phyloP scores from a whole-genome alignment of 805 yeast genomes.

The Ogataea populi-albae region DNA sequence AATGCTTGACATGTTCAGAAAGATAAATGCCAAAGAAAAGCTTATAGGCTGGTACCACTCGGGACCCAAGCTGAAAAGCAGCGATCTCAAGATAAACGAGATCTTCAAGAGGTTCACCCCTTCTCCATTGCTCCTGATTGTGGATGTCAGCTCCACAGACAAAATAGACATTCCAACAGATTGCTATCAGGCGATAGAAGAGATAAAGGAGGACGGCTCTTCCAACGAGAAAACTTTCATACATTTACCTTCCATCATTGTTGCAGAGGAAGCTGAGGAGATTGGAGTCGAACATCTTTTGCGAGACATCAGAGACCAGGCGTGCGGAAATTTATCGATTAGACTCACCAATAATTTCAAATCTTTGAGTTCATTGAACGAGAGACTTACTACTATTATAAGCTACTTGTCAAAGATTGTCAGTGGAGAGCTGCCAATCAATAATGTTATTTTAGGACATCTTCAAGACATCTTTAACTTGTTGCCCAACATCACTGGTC shows the following conservation, averaged over 20 bases:
- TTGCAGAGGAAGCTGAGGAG: conserved; percentile 99
- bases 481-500: conserved; percentile 64
- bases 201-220: conserved; percentile 93
- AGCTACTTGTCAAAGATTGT: conserved; percentile 73
- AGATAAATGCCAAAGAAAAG: conserved; percentile 95
- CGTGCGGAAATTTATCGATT: conserved; percentile 88
- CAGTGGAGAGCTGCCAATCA: conserved; percentile 71
- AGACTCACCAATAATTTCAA: conserved; percentile 86
- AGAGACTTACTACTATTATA: conserved; percentile 74
- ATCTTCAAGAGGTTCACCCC: conserved; percentile 78
- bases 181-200: conserved; percentile 91
- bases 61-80: conserved; percentile 86
- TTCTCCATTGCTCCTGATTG: conserved; percentile 81
- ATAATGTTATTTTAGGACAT: conserved; percentile 86
- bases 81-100: conserved; percentile 90
- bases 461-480: conserved; percentile 93
- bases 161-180: conserved; percentile 91
- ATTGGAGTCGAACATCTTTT: conserved; percentile 96
- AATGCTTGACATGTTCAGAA: conserved; percentile 97
- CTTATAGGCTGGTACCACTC: conserved; percentile 99
- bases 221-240: conserved; percentile 88
- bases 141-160: conserved; percentile 80
- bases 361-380: conserved; percentile 81
- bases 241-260: conserved; percentile 87
- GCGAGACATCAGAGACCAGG: conserved; percentile 93